Evolutionary conservation across 177 flowering plant genomes (phyloP), one percentile per base, ranked within the genome.

Genomic region (Vitis hybrid): DNA sequence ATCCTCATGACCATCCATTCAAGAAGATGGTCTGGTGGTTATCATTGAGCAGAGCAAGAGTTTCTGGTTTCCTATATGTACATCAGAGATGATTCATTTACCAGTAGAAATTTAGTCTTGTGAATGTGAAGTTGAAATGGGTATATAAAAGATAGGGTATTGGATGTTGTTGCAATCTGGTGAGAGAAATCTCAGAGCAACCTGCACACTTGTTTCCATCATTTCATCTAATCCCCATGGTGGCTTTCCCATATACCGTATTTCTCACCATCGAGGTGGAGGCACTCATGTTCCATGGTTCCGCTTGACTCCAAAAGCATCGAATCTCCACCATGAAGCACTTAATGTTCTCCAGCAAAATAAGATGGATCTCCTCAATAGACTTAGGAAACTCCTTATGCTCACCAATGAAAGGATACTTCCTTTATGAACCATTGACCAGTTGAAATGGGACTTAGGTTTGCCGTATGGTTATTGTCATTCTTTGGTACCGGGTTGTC

Each of bases 101-200:
- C 72, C 82, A 79, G 81, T 94, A 87, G 78, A 86, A 56, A 18
- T 75, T 64, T 45, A 65, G 81, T 71, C 70, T 92, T 34, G 99
- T 95, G 51, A 95, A 95, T 67, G 65, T 91, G 51, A 93, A 89
- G 82, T 73, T 93, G 75, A 93, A 93, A 77, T 95, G 98, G 98
- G 94, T 19, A 19, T 19, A 21, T 81, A 55, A 93, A 95, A 72
- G 98, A 93, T 75, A 78, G 66, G 61, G 74, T 60, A 48, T 74
- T 95, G 63, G 98, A 95, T 74, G 72, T 75, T 21, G 87, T 79
- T 64, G 91, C 19, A 91, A 19, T 82, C 84, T 11, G 78, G 82
- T 49, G 84, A 85, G 68, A 76, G 68, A 71, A 84, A 86, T 34
- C 86, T 93, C 62, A 88, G 67, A 76, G 88, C 96, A 8, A 86